Evolutionary conservation across 2,329 filamentous ascomycete species (phyloP).

Genomic region (Fusarium sulawesiense): DNA sequence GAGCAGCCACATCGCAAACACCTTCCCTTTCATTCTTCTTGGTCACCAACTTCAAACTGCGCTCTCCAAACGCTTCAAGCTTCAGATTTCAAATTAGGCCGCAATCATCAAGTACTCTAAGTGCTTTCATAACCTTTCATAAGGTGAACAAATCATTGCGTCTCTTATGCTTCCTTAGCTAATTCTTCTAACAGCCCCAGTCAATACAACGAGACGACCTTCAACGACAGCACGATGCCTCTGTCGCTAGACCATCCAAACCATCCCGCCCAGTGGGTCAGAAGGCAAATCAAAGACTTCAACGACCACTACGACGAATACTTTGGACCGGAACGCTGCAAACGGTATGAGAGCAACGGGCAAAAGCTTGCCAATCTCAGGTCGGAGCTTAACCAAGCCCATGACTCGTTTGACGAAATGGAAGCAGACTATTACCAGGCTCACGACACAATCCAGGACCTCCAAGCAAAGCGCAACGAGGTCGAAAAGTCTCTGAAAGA

Average conservation of each 20-base stretch:
- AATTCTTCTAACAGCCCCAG: background rate
- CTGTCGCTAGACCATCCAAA: background rate
- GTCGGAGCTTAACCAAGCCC: background rate
- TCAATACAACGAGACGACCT: background rate
- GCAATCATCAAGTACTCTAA: background rate
- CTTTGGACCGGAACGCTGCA: background rate
- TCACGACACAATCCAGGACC: too few species aligned
- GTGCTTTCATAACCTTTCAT: background rate
- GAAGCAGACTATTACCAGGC: background rate
- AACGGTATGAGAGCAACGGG: background rate
- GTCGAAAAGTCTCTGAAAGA: background rate
- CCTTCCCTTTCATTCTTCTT: background rate
- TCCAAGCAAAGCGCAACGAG: rapidly evolving
- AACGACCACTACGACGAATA: background rate
- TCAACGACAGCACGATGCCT: background rate
- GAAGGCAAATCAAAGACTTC: background rate
- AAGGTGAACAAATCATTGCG: background rate
- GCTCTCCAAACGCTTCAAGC: background rate
- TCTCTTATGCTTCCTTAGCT: background rate
- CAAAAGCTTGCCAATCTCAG: background rate
- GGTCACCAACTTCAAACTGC: background rate
- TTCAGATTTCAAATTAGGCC: background rate
- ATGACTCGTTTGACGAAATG: background rate
- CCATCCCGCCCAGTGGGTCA: background rate
- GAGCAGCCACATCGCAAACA: background rate